Conservation (phyloP, 2,329 filamentous ascomycete genomes). For the Madurella fahalii region DNA sequence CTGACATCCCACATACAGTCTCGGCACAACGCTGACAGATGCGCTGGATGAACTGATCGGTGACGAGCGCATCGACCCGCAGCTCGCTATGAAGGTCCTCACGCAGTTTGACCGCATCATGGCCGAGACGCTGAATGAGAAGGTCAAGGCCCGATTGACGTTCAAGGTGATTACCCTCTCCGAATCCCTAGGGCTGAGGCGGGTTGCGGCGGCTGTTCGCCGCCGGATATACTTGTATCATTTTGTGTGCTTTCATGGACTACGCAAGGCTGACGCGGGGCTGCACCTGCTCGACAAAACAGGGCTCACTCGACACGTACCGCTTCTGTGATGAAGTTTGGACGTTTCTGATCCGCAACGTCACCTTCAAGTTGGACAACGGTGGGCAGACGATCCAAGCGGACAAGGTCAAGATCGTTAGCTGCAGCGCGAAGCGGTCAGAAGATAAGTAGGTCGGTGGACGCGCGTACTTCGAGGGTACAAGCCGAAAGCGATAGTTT, state of each 20-base stretch:
- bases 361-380: slow-evolving; percentile 96
- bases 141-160: slow-evolving; percentile 82
- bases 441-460: slow-evolving; percentile 32
- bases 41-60: slow-evolving; percentile 96
- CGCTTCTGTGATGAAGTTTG: slow-evolving; percentile 99
- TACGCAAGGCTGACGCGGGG: slow-evolving; percentile 3
- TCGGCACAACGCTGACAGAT: slow-evolving; percentile 89
- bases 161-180: slow-evolving; percentile 71
- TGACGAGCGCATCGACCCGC: slow-evolving; percentile 90
- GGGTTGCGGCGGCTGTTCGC: background rate
- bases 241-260: background rate
- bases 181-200: background rate
- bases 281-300: background rate
- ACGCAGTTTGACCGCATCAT: slow-evolving; percentile 93
- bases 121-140: slow-evolving; percentile 84
- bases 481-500: background rate
- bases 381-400: slow-evolving; percentile 67
- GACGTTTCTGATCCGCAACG: slow-evolving; percentile 98
- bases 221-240: background rate
- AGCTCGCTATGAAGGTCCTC: slow-evolving; percentile 97
- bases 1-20: slow-evolving; percentile 48
- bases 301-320: slow-evolving; percentile 94
- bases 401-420: slow-evolving; percentile 97
- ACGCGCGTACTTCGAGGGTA: no score
- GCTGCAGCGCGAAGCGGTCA: slow-evolving; percentile 79